Evolutionary conservation across 2,329 filamentous ascomycete genomes (phyloP), one percentile per base, ranked within the genome.

Genomic region (Tolypocladium pustulatum): DNA sequence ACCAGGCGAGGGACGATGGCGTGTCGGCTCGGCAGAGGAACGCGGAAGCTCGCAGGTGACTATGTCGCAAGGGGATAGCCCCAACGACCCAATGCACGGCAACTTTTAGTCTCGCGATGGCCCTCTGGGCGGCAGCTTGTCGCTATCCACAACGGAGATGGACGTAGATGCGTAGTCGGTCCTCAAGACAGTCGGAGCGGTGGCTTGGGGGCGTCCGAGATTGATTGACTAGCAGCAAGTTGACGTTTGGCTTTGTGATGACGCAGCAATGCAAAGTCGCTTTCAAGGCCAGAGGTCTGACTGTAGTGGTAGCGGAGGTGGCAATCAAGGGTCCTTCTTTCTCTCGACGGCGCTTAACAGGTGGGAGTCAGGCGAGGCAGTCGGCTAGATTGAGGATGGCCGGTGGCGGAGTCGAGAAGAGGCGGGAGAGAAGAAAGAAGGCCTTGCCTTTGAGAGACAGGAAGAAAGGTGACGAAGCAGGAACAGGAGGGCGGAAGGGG

Each of bases 381-480:
- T 60, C 55, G 64, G 62, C 61, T 68, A 65, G 65, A 13, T 52
- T 32, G 62, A 65, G 59, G 58, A 59, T 40, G 58, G 58, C 57
- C 55, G 60, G 36, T 37, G n/a, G 53, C 38, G 54, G 46, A 55
- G 40, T 51, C 49, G 49, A 57, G 30, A 30, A 12, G 9, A 12
- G 32, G 43, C 30, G 52, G 67, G 65, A 73, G 66, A 72, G 67
- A 68, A 69, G 67, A 68, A 69, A 69, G 68, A 72, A 68, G 68
- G 68, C 62, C 67, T 68, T 68, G 57, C 69, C 67, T 64, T 46
- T 61, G 64, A 65, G 66, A 54, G 22, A 61, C 55, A 49, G 37
- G 57, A 56, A 40, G 49, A 55, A 37, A 56, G 43, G 60, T 55
- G 41, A 59, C 56, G 55, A 57, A 58, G 64, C 58, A 63, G 61